These are phyloP conservation scores for Lycium ferocissimum DNA, from an alignment of 257 asterid genomes.

Conservation along the genomic window DNA sequence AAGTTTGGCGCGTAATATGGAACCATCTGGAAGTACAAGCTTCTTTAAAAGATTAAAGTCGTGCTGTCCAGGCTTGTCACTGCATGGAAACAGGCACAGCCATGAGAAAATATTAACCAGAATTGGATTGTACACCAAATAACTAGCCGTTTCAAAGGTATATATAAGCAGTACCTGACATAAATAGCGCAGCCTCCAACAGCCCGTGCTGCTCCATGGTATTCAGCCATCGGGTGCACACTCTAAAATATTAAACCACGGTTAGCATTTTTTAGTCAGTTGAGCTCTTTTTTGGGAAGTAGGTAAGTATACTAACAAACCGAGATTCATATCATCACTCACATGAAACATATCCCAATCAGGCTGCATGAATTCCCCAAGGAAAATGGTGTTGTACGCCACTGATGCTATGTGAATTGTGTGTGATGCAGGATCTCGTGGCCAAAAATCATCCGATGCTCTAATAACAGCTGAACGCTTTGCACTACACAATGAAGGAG, in stretches of 20 bases:
- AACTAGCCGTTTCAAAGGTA: not conserved
- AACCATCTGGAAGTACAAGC: slow-evolving; percentile 92
- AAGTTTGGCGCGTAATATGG: slow-evolving; percentile 81
- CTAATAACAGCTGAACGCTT: slow-evolving; percentile 78
- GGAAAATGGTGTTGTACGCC: slow-evolving; percentile 83
- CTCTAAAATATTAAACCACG: slow-evolving; percentile 49
- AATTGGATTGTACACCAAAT: not conserved
- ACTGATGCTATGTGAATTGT: slow-evolving; percentile 96
- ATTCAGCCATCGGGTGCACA: slow-evolving; percentile 91
- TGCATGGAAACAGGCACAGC: slow-evolving; percentile 38
- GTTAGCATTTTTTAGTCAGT: not conserved
- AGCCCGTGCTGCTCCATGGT: slow-evolving; percentile 92
- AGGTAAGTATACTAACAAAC: not conserved
- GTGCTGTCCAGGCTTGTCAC: slow-evolving; percentile 93
- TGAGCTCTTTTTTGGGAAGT: not conserved
- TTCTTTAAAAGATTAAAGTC: slow-evolving; percentile 75
- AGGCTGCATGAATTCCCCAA: slow-evolving; percentile 98
- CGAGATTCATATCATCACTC: slow-evolving; percentile 38
- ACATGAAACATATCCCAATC: slow-evolving; percentile 99
- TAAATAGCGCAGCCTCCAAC: slow-evolving; percentile 94
- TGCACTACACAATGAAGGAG: slow-evolving; percentile 50
- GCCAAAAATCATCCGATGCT: slow-evolving; percentile 97
- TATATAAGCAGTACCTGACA: slow-evolving; percentile 63
- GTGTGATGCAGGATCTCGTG: slow-evolving; percentile 93
- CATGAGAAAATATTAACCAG: not conserved